Percentiles rank a stretch among this genome's conserved stretches.
phyloP scores from a whole-genome alignment of 305 asterid genomes.

The Andrographis paniculata region DNA sequence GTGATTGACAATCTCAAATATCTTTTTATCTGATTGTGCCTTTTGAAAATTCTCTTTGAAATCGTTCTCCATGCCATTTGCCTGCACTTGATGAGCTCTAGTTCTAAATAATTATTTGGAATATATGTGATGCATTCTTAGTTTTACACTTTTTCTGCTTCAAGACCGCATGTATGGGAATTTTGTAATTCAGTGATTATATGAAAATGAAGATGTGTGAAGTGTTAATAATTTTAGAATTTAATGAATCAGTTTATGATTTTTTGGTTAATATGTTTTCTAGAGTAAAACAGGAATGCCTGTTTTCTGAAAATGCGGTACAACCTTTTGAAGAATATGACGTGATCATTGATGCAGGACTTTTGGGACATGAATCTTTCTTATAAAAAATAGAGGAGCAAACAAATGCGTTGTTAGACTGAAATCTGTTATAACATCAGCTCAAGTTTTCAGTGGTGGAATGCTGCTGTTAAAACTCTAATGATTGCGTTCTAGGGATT shows the following conservation, averaged over 20 bases:
- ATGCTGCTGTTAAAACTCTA: conserved; percentile 3
- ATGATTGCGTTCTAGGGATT: conserved; percentile 5
- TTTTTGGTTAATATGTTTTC: too few relatives aligned
- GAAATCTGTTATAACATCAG: not conserved
- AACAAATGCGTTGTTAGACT: not conserved
- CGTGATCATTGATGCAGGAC: not conserved
- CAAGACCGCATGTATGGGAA: not conserved
- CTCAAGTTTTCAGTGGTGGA: not conserved
- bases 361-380: not conserved
- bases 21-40: conserved; percentile 7
- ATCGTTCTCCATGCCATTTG: conserved; percentile 8
- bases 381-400: not conserved
- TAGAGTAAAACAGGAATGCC: too few relatives aligned
- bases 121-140: not conserved
- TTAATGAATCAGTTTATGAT: too few relatives aligned
- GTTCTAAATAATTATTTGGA: not conserved
- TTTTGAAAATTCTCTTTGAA: not conserved
- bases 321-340: not conserved
- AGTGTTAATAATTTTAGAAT: too few relatives aligned
- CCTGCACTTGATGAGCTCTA: conserved; percentile 1
- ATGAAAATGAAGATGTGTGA: not conserved
- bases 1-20: too few relatives aligned
- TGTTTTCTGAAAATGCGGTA: not conserved
- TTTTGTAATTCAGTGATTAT: not conserved
- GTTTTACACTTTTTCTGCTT: not conserved